Base-by-base conservation (phyloP, 768 basidiomycete species). In the Lanmaoa pseudosensibilis region DNA sequence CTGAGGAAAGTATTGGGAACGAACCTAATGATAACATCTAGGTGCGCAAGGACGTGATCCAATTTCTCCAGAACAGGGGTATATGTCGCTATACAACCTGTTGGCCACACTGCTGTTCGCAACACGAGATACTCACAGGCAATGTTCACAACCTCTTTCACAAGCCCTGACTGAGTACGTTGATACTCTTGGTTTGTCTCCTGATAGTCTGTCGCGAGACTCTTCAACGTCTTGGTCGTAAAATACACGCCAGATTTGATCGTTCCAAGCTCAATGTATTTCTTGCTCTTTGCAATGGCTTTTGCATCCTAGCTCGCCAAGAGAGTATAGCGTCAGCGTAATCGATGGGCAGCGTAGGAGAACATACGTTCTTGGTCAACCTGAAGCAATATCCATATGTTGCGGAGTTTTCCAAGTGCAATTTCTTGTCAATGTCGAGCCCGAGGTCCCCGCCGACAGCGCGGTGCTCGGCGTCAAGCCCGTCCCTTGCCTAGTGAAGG, bases 381-480 rank as follows among this genome's bases (percentile, higher is more conserved):
- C 97, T 77, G 74, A 98, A 92, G 64, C 91, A 94, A 69, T 98
- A 96, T 2, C 94, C 94, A 66, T 96, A 92, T 1, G 85, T 83
- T 54, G 82, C 80, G 51, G 88, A 91, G 64, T 95, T 94, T 75
- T 99, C 97, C 30, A 99, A 77, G 71, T 98, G 97, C 12, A 98
- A 73, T 74, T 98, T 98, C 76, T 96, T 96, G 71, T 97, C 92
- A 3, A 93, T 80, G 16, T 96, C 94, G 11, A 99, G 63, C 10
- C 79, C 82, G 7, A 98, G 78, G 38, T 91, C 90, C 8, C 77
- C 71, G 7, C 88, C 88, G 0, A 85, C 87, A 2, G 76, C 65
- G 8, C 76, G 72, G 70, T 98, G 95, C 67, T 97, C 94, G 13
- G 76, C 78, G 64, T 99, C 93, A 18, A 99, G 75, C 1, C 83